phyloP scores from a whole-genome alignment of 169 alveolate species.

The Besnoitia besnoiti region DNA sequence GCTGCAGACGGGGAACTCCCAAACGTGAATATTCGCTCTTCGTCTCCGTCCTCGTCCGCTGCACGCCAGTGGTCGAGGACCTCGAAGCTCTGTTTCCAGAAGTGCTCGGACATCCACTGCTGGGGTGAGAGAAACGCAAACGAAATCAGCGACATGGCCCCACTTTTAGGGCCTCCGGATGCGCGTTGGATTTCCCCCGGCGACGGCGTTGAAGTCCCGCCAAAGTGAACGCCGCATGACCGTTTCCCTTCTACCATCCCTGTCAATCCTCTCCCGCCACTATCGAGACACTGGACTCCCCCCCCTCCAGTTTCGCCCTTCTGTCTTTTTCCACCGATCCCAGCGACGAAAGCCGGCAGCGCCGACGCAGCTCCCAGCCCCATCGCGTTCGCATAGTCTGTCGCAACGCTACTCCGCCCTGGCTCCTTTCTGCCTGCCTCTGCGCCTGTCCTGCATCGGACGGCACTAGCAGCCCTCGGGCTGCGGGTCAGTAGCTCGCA shows the following conservation, averaged over 20 bases:
- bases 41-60: slow-evolving; percentile 12
- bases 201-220: not conserved
- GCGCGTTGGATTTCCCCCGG: not conserved
- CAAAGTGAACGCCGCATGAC: not conserved
- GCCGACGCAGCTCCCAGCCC: not conserved
- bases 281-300: not conserved
- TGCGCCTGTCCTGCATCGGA: not conserved
- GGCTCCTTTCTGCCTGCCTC: not conserved
- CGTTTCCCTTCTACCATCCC: not conserved
- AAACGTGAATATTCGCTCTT: not conserved
- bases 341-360: not conserved
- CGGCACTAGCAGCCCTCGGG: not conserved
- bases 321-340: not conserved
- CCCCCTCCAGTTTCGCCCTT: not conserved
- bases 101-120: slow-evolving; percentile 15
- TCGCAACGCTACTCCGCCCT: not conserved
- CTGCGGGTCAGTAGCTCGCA: not conserved
- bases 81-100: slow-evolving; percentile 36
- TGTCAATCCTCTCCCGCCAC: not conserved
- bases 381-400: not conserved
- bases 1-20: not conserved
- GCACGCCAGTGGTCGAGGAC: slow-evolving; percentile 18
- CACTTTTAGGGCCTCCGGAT: not conserved
- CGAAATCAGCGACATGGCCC: not conserved
- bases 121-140: not conserved